Base-by-base conservation (phyloP, 129 eudicot genomes). In the Arctium lappa region DNA sequence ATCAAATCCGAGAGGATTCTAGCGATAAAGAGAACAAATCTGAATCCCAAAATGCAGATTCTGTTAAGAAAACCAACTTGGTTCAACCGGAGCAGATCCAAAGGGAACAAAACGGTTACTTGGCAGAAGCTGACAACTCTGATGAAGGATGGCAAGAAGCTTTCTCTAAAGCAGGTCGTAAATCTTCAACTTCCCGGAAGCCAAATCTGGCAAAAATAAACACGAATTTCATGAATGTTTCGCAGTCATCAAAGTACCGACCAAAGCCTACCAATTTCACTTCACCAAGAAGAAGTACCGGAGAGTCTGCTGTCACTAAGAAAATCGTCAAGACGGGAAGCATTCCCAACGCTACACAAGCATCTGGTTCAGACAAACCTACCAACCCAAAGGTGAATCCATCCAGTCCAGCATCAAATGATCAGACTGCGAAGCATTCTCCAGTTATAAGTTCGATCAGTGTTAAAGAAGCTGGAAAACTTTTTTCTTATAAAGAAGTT, bases 101-200 rank as follows among this genome's bases (percentile, higher is more conserved):
- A 50, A 72, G 46, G 82, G 81, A 75, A 32, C 88, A 82, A 83
- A 81, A 31, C 5, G 83, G 76, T 79, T 89, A 84, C 44, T 36
- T 56, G 63, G 89, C 69, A 62, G 86, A 87, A 62, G 88, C 71
- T 5, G 93, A 91, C 16, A 81, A 81, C 38, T 92, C 93, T 2
- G 97, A 92, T 32, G 98, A 95, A 90, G 98, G 98, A 83, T 95
- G 98, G 98, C 98, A 92, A 86, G 98, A 95, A 85, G 97, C 97
- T 87, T 74, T 89, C 22, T 90, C 97, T 2, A 95, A 91, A 85
- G 82, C 82, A 80, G 91, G 90, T 6, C 97, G 97, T 66, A 95
- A 92, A 86, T 73, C 96, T 82, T 88, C 93, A 66, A 73, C 76
- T 72, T 87, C 91, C 9, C 88, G 89, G 79, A 92, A 85, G 76